A percentile compares a stretch with the other conserved stretches of the same genome.
Evolutionary conservation across 2,329 filamentous ascomycete genomes (phyloP).

Genomic region (Penicillium sp.): DNA sequence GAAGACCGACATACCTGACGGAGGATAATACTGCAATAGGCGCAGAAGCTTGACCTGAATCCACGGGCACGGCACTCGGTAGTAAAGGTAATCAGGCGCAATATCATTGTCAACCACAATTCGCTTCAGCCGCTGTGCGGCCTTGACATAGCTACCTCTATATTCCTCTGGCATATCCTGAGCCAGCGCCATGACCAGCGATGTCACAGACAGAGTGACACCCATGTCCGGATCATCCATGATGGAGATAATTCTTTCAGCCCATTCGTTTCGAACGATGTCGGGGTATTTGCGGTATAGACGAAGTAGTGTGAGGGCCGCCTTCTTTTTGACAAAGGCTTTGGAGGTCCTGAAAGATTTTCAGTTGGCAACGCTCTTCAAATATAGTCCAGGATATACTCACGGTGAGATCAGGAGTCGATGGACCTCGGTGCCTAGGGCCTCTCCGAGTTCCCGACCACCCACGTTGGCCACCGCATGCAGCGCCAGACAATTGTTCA

Average conservation of each 20-base stretch:
- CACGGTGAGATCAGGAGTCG: conserved; percentile 91
- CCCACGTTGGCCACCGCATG: conserved; percentile 98
- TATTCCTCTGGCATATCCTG: conserved; percentile 95
- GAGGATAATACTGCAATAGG: conserved; percentile 91
- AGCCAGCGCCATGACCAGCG: conserved; percentile 86
- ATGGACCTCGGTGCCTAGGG: conserved; percentile 86
- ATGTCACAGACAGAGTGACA: conserved; percentile 91
- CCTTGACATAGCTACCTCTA: conserved; percentile 90
- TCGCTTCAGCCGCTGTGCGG: conserved; percentile 81
- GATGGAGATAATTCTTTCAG: conserved; percentile 94
- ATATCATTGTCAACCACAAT: conserved; percentile 89
- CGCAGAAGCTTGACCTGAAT: conserved; percentile 92
- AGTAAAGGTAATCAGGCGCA: conserved; percentile 89
- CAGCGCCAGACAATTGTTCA: conserved; percentile 93
- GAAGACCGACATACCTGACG: conserved; percentile 63
- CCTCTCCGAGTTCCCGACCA: conserved; percentile 94
- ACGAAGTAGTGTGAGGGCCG: conserved; percentile 85
- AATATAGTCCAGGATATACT: conserved; percentile 40
- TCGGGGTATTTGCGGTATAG: conserved; percentile 91
- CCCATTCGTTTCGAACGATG: conserved; percentile 95
- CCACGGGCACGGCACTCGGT: conserved; percentile 99
- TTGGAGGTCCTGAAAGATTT: conserved; percentile 67
- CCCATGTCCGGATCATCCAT: conserved; percentile 97
- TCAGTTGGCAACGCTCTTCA: conserved; percentile 33
- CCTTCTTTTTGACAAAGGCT: conserved; percentile 99